phyloP scores from a whole-genome alignment of 345 rosid species.

The Syzygium grande region DNA sequence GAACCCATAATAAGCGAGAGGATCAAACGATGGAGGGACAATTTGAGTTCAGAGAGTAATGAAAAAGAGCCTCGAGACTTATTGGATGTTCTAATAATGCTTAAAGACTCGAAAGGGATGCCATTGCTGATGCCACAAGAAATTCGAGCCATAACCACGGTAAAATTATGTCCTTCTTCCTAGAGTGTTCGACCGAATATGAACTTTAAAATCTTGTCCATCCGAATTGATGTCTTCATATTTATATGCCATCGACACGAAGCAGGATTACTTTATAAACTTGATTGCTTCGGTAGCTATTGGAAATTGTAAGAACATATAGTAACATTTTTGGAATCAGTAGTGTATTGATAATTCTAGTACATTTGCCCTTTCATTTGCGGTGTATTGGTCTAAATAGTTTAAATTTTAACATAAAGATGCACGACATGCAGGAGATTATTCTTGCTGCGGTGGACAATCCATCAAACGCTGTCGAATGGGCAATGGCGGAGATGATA shows the following conservation, averaged over 20 bases:
- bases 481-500: constrained; percentile 25
- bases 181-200: neutral
- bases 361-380: neutral
- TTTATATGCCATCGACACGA: neutral
- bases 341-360: neutral
- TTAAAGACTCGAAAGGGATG: neutral
- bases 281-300: neutral
- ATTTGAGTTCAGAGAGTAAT: neutral
- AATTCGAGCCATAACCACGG: neutral
- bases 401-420: neutral
- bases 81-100: neutral
- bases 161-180: neutral
- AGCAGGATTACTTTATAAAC: neutral
- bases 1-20: constrained; percentile 3
- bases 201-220: neutral
- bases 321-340: neutral
- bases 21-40: constrained; percentile 7
- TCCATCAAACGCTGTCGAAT: constrained; percentile 26
- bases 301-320: neutral
- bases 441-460: constrained; percentile 29
- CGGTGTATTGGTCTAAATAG: neutral
- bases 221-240: neutral
- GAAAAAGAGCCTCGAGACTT: neutral
- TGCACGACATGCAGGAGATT: constrained; percentile 12
- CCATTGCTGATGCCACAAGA: neutral